Percentiles rank a stretch among this genome's conserved stretches.
Evolutionary conservation across 2,329 filamentous ascomycete species (phyloP).

Genomic region (Ceratocystis cubensis): DNA sequence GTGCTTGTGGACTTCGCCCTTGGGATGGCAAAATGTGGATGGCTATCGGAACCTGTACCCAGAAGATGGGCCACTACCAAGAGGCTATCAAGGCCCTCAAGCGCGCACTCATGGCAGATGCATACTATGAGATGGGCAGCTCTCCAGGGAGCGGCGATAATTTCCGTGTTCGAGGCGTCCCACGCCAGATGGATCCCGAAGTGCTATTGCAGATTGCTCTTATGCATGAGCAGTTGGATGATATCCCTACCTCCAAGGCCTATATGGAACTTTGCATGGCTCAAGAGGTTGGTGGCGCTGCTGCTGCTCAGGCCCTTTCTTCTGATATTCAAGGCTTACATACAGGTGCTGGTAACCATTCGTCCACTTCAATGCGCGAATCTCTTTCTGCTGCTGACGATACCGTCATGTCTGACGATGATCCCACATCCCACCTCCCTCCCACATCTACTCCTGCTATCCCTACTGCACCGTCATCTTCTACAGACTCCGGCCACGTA

Average conservation of each 20-base stretch:
- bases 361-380: not conserved
- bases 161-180: slow-evolving; percentile 38
- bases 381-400: slow-evolving; percentile 10
- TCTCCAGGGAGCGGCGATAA: slow-evolving; percentile 32
- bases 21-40: slow-evolving; percentile 99
- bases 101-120: slow-evolving; percentile 75
- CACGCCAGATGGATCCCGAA: slow-evolving; percentile 68
- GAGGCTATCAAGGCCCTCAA: slow-evolving; percentile 94
- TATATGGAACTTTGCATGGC: slow-evolving; percentile 96
- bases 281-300: slow-evolving; percentile 65
- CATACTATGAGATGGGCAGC: slow-evolving; percentile 59
- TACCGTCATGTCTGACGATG: slow-evolving; percentile 26
- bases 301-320: slow-evolving; percentile 30
- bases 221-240: slow-evolving; percentile 71
- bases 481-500: slow-evolving; percentile 25
- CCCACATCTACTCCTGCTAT: not conserved
- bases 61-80: slow-evolving; percentile 73
- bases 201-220: slow-evolving; percentile 78
- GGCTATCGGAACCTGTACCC: slow-evolving; percentile 81
- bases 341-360: not conserved
- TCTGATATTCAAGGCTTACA: slow-evolving; percentile 43
- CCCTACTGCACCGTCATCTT: not conserved
- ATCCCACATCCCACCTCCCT: slow-evolving; percentile 2
- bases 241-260: slow-evolving; percentile 66
- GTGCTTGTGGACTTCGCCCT: slow-evolving; percentile 79